Conservation (phyloP, 768 basidiomycete species). For the Psilocybe azurescens region DNA sequence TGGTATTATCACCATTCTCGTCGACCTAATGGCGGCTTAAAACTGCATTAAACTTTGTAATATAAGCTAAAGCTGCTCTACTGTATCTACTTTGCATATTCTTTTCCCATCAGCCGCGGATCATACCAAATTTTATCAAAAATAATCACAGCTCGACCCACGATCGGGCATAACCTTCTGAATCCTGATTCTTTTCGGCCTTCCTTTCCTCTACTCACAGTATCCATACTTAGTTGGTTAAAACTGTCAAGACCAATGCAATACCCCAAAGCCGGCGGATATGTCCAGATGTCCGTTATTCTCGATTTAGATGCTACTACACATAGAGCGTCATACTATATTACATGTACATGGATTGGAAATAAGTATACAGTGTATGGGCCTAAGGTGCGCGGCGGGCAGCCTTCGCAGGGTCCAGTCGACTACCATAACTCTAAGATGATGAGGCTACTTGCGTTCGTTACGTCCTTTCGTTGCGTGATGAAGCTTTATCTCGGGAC, state of each 20-base stretch:
- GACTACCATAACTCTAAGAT: neutral
- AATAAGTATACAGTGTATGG: neutral
- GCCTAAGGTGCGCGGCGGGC: neutral
- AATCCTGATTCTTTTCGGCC: neutral
- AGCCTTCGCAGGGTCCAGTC: neutral
- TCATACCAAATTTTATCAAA: conserved; percentile 1
- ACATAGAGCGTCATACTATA: neutral
- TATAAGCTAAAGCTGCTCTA: neutral
- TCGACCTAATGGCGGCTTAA: conserved; percentile 67
- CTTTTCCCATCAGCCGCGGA: conserved; percentile 1
- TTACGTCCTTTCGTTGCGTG: conserved; percentile 26
- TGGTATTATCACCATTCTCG: conserved; percentile 89
- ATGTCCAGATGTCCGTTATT: conserved; percentile 1
- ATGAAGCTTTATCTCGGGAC: conserved; percentile 32
- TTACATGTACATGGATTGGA: neutral
- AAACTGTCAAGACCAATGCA: neutral
- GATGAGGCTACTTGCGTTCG: neutral
- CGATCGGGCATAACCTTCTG: neutral
- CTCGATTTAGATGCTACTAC: neutral
- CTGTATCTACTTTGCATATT: neutral
- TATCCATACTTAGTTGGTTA: neutral
- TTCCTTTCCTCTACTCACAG: neutral
- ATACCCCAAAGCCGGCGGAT: conserved; percentile 1
- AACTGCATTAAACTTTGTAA: neutral
- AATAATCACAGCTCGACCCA: neutral